Base-by-base conservation (phyloP, 306 rosid genomes). In the Pterocarpus santalinus region DNA sequence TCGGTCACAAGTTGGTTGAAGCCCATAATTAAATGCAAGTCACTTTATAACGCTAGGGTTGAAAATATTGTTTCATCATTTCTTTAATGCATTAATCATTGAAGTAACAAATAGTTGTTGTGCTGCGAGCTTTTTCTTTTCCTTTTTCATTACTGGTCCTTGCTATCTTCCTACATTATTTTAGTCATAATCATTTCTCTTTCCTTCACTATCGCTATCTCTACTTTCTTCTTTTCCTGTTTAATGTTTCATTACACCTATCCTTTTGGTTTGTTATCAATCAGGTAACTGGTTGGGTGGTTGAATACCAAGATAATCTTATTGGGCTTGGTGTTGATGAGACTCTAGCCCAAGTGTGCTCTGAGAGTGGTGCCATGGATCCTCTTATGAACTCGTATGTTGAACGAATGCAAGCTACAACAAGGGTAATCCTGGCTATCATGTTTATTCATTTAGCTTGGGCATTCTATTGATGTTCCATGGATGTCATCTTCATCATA, bases 341-440 rank as follows among this genome's bases (percentile, higher is more conserved):
- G 68, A 86, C 97, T 82, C 86, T 95, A 57, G 96, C 99, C 73
- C 99, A 95, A 89, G 98, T 95, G 53, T 95, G 99, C 85, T 93
- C 98, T 36, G 99, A 95, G 89, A 90, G 99, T 81, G 99, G 99
- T 87, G 90, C 99, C 75, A 91, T 95, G 99, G 99, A 95, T 84
- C 98, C 99, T 73, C 92, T 95, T 35, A 91, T 95, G 99, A 93
- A 95, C 73, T 89, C 99, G 1, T 95, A 95, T 84, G 97, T 93
- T 46, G 99, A 95, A 85, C 86, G 99, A 89, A 93, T 95, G 99
- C 98, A 95, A 86, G 99, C 98, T 66, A 95, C 97, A 33, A 93
- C 98, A 76, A 91, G 90, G 92, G 99, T 95, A 91, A 76, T 61
- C 65, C 51, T 73, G 65, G 47, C 78, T 75, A 58, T 71, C 80